Evolutionary conservation across 148 eudicot genomes (phyloP).

Genomic region (Euryodendron excelsum): DNA sequence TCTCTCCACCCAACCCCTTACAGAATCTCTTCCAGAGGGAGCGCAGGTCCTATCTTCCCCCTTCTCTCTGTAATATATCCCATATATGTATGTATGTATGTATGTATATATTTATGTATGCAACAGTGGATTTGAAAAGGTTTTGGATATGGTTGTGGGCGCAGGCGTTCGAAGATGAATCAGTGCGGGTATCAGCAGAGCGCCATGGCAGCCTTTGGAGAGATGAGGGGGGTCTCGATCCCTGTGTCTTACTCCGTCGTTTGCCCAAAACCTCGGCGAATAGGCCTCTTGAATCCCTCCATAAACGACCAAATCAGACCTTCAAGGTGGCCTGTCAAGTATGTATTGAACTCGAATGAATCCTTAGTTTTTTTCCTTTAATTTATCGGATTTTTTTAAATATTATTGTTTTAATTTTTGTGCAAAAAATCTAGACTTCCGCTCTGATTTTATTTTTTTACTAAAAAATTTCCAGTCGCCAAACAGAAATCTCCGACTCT

Average conservation of each 20-base stretch:
- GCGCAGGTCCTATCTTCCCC: neutral
- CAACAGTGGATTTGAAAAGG: neutral
- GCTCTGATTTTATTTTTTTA: neutral
- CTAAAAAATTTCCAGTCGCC: constrained; percentile 22
- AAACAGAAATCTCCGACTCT: constrained; percentile 43
- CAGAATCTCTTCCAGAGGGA: neutral
- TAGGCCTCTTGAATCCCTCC: constrained; percentile 22
- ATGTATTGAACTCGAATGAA: neutral
- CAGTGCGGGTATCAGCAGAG: too few relatives aligned
- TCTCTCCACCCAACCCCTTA: constrained; percentile 4
- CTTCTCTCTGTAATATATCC: neutral
- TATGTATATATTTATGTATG: neutral
- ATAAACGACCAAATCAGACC: constrained; percentile 18
- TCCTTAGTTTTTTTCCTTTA: neutral
- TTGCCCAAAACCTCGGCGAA: constrained; percentile 62
- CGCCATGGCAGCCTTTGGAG: constrained; percentile 14
- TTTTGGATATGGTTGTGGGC: neutral
- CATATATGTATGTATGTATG: neutral
- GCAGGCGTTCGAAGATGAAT: constrained; percentile 23
- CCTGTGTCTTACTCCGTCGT: constrained; percentile 31
- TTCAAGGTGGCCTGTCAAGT: constrained; percentile 26
- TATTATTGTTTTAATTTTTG: neutral
- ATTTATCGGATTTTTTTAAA: neutral
- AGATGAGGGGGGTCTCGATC: constrained; percentile 10
- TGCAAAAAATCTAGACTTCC: neutral